Evolutionary conservation across 306 rosid species (phyloP).

Genomic region (Fragaria vesca): DNA sequence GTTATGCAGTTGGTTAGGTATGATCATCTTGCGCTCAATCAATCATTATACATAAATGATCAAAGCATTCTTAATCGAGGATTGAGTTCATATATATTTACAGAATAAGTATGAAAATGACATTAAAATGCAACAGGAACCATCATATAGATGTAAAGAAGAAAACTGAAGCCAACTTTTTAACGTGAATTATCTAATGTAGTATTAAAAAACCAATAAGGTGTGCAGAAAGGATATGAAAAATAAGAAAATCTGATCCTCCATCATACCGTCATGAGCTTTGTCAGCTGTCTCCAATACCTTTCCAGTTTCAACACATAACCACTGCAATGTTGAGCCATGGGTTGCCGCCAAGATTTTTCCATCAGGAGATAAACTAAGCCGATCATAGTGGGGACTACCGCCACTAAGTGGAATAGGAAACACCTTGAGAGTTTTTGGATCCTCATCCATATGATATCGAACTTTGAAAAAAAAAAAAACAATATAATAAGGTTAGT

Average conservation of each 20-base stretch:
- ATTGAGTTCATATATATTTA: not conserved
- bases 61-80: not conserved
- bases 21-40: not conserved
- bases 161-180: not conserved
- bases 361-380: constrained; percentile 84
- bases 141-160: not conserved
- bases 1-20: not conserved
- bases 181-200: not conserved
- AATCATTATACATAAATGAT: not conserved
- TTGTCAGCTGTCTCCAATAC: constrained; percentile 94
- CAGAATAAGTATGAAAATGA: not conserved
- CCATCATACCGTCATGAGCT: constrained; percentile 78
- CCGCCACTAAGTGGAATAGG: constrained; percentile 70
- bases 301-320: constrained; percentile 75
- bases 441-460: constrained; percentile 93
- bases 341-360: constrained; percentile 74
- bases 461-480: constrained; percentile 55
- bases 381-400: constrained; percentile 73
- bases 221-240: not conserved
- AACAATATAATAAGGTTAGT: constrained; percentile 16
- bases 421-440: constrained; percentile 87
- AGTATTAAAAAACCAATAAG: not conserved
- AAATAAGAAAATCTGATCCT: not conserved
- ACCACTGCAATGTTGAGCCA: constrained; percentile 91
- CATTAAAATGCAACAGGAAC: not conserved